Conservation (phyloP, 1,139 yeast species). For the Nadsonia commutata region DNA sequence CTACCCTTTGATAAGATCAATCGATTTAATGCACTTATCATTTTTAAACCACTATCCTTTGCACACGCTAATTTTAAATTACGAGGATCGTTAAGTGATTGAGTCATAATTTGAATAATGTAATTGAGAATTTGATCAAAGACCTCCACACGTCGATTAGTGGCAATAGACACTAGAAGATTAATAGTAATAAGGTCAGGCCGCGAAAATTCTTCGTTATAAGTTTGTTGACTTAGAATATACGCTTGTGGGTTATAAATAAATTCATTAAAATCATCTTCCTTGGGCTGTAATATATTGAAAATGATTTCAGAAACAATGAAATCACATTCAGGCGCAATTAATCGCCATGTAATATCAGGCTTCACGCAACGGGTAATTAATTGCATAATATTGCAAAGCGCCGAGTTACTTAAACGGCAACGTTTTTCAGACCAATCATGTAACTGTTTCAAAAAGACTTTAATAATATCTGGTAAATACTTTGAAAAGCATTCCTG, state of each 20-base stretch:
- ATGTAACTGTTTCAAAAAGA: constrained; percentile 52
- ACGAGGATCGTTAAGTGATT: background rate
- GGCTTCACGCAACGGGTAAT: background rate
- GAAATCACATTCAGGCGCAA: background rate
- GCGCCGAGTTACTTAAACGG: background rate
- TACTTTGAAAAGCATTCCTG: constrained; percentile 29
- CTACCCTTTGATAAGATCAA: constrained; percentile 24
- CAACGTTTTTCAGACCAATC: constrained; percentile 47
- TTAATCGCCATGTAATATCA: background rate
- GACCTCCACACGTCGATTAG: background rate
- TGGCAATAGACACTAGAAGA: background rate
- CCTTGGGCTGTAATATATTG: background rate
- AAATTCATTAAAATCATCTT: background rate
- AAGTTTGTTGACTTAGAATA: background rate
- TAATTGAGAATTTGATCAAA: background rate
- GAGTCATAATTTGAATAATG: background rate
- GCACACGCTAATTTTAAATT: background rate
- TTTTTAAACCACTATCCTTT: constrained; percentile 30
- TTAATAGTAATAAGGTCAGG: background rate
- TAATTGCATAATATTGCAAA: background rate
- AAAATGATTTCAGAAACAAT: background rate
- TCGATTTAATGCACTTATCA: constrained; percentile 59
- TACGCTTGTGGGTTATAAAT: background rate
- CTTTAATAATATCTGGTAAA: constrained; percentile 57
- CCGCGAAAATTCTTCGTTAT: background rate